Conservation (phyloP, 352 stramenopile species). For the Globisporangium irregulare region DNA sequence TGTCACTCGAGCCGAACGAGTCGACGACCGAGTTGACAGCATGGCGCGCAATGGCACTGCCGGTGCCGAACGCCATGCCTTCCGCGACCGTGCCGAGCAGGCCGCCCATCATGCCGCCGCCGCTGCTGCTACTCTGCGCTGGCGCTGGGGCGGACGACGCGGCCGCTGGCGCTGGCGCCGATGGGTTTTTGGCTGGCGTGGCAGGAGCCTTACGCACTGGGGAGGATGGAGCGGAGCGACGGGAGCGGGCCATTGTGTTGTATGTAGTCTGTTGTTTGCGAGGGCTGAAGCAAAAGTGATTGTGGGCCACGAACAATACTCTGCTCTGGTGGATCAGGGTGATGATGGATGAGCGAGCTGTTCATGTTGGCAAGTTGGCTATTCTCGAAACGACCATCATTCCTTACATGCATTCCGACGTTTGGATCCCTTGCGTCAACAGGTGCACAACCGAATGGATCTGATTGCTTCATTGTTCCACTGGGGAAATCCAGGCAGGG, state of each 20-base stretch:
- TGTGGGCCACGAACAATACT: constrained; percentile 9
- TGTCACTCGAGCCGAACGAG: constrained; percentile 58
- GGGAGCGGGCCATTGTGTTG: constrained; percentile 63
- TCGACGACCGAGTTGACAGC: constrained; percentile 68
- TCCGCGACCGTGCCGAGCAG: constrained; percentile 94
- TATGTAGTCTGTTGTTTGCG: constrained; percentile 8
- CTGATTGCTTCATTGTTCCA: neutral
- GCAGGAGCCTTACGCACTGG: constrained; percentile 43
- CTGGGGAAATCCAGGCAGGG: neutral
- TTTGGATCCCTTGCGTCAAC: neutral
- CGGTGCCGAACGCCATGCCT: constrained; percentile 96
- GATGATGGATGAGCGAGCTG: neutral
- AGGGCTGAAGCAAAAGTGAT: constrained; percentile 9
- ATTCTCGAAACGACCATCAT: constrained; percentile 8
- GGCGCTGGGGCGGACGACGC: constrained; percentile 27
- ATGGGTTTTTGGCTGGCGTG: constrained; percentile 11
- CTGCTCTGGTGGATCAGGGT: neutral
- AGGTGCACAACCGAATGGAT: neutral
- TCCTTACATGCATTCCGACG: neutral
- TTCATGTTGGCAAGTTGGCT: neutral
- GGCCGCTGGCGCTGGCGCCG: constrained; percentile 30
- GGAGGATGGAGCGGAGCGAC: constrained; percentile 42
- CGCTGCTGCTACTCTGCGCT: constrained; percentile 24
- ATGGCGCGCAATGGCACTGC: constrained; percentile 93
- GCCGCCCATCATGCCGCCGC: constrained; percentile 87